These are phyloP conservation scores for Debaryomyces sp. DNA, from an alignment of 1,139 yeast species.

Conservation along the genomic window DNA sequence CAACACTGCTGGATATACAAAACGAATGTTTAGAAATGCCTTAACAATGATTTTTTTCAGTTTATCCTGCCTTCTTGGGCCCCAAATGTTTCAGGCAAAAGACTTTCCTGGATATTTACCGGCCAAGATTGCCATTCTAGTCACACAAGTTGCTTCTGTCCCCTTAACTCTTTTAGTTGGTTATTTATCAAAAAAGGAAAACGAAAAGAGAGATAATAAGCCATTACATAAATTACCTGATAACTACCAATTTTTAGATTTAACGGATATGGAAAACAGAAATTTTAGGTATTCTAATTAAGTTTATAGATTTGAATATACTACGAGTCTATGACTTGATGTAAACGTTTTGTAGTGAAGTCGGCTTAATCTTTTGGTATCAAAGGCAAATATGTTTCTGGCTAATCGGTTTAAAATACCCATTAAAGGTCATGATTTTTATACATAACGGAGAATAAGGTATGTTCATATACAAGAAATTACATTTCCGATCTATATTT, in stretches of 20 bases:
- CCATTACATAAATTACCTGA: conserved; percentile 17
- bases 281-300: conserved; percentile 36
- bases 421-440: too few species aligned
- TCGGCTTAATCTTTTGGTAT: neutral
- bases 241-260: conserved; percentile 33
- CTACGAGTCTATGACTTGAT: neutral
- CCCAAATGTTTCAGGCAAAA: conserved; percentile 38
- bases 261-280: conserved; percentile 39
- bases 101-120: conserved; percentile 32
- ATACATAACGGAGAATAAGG: too few species aligned
- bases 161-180: conserved; percentile 33
- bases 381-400: neutral
- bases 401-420: neutral
- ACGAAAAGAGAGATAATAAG: conserved; percentile 25
- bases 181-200: conserved; percentile 27
- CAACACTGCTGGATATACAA: conserved; percentile 41
- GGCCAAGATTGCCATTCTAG: conserved; percentile 39
- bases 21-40: conserved; percentile 32
- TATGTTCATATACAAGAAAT: neutral
- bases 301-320: neutral
- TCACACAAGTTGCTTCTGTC: conserved; percentile 32
- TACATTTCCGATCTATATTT: neutral
- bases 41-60: conserved; percentile 39
- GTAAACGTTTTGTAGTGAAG: too few species aligned
- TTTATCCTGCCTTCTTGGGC: conserved; percentile 41